Conservation (phyloP, 768 basidiomycete genomes). For the Boletus sp. region DNA sequence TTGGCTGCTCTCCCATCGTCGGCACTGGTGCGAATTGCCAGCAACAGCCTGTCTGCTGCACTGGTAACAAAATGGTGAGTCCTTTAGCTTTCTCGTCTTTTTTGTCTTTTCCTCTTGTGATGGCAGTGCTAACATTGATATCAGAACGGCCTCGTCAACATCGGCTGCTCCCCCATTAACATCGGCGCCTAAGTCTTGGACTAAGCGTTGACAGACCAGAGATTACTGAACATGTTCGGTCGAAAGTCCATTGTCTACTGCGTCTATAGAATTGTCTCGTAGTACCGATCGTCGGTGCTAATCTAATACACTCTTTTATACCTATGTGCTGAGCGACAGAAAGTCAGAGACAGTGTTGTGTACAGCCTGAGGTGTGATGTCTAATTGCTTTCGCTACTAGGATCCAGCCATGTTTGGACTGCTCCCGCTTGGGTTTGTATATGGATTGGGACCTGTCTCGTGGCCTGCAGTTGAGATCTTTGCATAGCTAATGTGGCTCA, state of each 20-base stretch:
- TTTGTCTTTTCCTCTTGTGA: neutral
- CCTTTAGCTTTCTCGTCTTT: neutral
- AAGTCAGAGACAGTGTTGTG: too few relatives aligned
- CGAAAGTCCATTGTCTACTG: neutral
- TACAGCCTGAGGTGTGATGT: too few relatives aligned
- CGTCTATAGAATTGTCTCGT: neutral
- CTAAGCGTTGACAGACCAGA: neutral
- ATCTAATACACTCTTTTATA: neutral
- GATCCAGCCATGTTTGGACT: too few relatives aligned
- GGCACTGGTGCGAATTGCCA: neutral
- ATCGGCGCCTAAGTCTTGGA: neutral
- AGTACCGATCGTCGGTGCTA: neutral
- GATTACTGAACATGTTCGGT: neutral
- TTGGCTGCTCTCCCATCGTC: constrained; percentile 1
- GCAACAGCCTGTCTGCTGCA: neutral
- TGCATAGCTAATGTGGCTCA: too few relatives aligned
- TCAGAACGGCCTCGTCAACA: neutral
- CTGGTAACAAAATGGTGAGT: neutral
- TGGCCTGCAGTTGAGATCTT: too few relatives aligned
- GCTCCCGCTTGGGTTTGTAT: too few relatives aligned
- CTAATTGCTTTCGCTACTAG: too few relatives aligned
- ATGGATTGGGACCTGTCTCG: too few relatives aligned
- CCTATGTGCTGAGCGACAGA: neutral
- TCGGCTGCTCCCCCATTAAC: neutral
- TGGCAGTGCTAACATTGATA: neutral